Percentiles rank a stretch among this genome's conserved stretches.
Conservation (phyloP, 2,329 filamentous ascomycete genomes). For the Penicillium sp. region DNA sequence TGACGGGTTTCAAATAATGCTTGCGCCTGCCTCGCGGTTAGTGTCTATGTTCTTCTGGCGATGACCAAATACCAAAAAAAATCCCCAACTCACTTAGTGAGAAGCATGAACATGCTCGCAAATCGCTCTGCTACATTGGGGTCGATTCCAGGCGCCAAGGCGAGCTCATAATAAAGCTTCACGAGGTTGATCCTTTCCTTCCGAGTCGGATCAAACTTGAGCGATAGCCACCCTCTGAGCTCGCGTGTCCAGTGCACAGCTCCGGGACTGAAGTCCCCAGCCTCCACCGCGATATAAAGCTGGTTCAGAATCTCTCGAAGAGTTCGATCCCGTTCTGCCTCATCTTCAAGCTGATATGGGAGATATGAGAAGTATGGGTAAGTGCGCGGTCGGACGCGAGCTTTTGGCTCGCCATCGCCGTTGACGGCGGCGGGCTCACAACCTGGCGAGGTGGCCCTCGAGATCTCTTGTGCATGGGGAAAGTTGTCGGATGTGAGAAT, state of each 20-base stretch:
- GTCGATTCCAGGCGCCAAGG: slow-evolving; percentile 86
- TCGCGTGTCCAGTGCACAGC: slow-evolving; percentile 97
- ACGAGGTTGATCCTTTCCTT: slow-evolving; percentile 80
- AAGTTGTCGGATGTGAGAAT: slow-evolving; percentile 42
- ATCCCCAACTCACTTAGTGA: slow-evolving; percentile 79
- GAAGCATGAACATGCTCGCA: slow-evolving; percentile 89
- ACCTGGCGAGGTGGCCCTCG: slow-evolving; percentile 82
- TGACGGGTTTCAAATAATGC: slow-evolving; percentile 87
- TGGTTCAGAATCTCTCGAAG: slow-evolving; percentile 87
- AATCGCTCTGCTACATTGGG: slow-evolving; percentile 81
- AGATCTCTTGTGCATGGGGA: slow-evolving; percentile 64
- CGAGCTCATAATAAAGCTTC: slow-evolving; percentile 90
- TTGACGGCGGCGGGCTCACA: slow-evolving; percentile 50
- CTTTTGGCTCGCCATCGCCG: slow-evolving; percentile 58
- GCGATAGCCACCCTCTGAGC: slow-evolving; percentile 87
- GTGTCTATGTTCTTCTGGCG: not conserved
- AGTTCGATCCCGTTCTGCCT: slow-evolving; percentile 72
- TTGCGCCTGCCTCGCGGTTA: slow-evolving; percentile 65
- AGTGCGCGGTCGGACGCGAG: slow-evolving; percentile 75
- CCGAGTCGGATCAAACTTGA: slow-evolving; percentile 95
- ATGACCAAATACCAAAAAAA: not conserved
- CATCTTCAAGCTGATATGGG: slow-evolving; percentile 83
- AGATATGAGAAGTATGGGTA: slow-evolving; percentile 91
- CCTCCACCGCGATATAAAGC: slow-evolving; percentile 85
- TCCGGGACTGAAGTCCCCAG: slow-evolving; percentile 90